A percentile compares a stretch with the other conserved stretches of the same genome.
phyloP scores from a whole-genome alignment of 1,139 yeast species.

The Lodderomyces margitis region DNA sequence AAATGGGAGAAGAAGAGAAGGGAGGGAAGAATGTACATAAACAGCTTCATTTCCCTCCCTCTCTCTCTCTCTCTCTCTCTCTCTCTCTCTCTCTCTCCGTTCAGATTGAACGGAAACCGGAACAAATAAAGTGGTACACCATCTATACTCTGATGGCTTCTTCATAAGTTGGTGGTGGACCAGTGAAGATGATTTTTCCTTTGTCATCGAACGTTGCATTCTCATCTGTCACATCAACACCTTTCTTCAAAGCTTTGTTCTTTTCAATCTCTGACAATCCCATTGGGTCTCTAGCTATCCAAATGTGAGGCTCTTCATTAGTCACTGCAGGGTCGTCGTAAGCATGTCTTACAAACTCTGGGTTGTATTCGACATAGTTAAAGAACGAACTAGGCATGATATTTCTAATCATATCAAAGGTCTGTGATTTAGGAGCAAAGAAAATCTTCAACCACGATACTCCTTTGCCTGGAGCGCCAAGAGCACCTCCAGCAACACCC shows the following conservation, averaged over 20 bases:
- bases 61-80: slow-evolving; percentile 2
- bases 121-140: no score
- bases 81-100: not conserved
- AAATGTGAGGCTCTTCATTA: slow-evolving; percentile 61
- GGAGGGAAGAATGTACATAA: not conserved
- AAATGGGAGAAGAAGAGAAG: no score
- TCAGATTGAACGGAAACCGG: no score
- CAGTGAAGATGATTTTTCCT: slow-evolving; percentile 52
- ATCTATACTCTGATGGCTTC: slow-evolving; percentile 38
- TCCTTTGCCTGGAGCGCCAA: slow-evolving; percentile 20
- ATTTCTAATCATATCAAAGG: slow-evolving; percentile 38
- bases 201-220: slow-evolving; percentile 56
- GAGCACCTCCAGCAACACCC: slow-evolving; percentile 12
- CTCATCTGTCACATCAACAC: slow-evolving; percentile 57
- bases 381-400: slow-evolving; percentile 40
- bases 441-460: slow-evolving; percentile 37
- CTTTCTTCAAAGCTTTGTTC: slow-evolving; percentile 52
- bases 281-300: slow-evolving; percentile 70
- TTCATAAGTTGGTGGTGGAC: slow-evolving; percentile 62
- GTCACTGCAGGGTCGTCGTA: slow-evolving; percentile 65
- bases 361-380: slow-evolving; percentile 44
- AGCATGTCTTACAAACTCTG: slow-evolving; percentile 48
- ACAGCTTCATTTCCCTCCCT: not conserved
- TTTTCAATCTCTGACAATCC: slow-evolving; percentile 66
- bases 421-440: slow-evolving; percentile 39